Base-by-base conservation (phyloP, 139 green algal genomes). In the Coccomyxa sp. region DNA sequence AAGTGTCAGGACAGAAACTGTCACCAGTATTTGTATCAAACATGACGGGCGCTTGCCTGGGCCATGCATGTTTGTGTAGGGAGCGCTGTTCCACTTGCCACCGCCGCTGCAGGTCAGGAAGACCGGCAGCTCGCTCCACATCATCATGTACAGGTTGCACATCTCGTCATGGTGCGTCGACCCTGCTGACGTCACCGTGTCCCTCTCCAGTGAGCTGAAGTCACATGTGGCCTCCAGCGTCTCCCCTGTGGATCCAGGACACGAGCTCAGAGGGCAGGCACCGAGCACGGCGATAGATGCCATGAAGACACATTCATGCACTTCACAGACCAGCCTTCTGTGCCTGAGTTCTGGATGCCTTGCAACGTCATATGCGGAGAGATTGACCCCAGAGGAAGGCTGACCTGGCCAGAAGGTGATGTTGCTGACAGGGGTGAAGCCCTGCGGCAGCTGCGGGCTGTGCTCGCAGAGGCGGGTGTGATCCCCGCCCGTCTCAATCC, bases 81-180 rank as follows among this genome's bases (percentile, higher is more conserved):
- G 64, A 18, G 27, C n/a, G n/a, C 35, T 29, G n/a, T 29, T 5
- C 29, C n/a, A 36, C 24, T 14, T 36, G 64, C 64, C 64, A 10
- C 14, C 24, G 27, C 64, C 64, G 64, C 64, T 71, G 73, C 85
- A 91, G 72, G 74, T 79, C 73, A 84, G 77, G 68, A 89, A 89
- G 78, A 75, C 75, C 38, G 88, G 84, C 27, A 89, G 39, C 73
- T 87, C 33, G 2, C 74, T 78, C 35, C 82, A 84, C 14, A 90
- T 73, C 88, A 97, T 95, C 31, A 95, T 68, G 82, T 95, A 98
- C 81, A 97, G 86, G 87, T 98, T 98, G 86, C 94, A 97, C 94
- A 98, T 97, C 79, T 98, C 95, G 74, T 97, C 78, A 34, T 90
- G 77, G 54, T 91, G 84, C 0, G 82, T 91, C 35, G 73, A 41